Base-by-base conservation (phyloP, 768 basidiomycete genomes). In the Lentinus brumalis region DNA sequence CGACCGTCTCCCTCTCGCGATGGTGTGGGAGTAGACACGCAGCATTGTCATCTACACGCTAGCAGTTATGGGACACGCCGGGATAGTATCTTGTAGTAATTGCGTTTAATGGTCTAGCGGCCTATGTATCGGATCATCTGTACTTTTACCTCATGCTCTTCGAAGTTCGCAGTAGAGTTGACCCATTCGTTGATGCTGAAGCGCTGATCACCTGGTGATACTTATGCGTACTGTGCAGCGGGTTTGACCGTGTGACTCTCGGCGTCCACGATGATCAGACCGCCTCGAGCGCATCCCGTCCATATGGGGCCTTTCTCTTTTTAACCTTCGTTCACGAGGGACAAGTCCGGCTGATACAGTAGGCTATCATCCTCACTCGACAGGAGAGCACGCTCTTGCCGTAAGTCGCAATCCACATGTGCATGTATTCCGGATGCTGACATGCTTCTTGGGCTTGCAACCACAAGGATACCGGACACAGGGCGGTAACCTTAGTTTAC, bases 101-200 rank as follows among this genome's bases (percentile, higher is more conserved):
- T 38, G 32, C 50, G 54, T 63, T 53, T 63, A 63, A 63, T 63
- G 47, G 44, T 58, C 42, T 40, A 56, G 45, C 51, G 57, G 52
- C 42, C 53, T 56, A 57, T 64, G 59, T 64, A 61, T 60, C 56
- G 59, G 63, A 64, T 60, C 52, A 64, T 61, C 32, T 64, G 63
- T 64, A 64, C 50, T 63, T 45, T 56, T 63, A 63, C 58, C 46
- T 46, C 61, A 63, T 35, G 21, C 52, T 29, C 42, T n/a, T 50
- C 31, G 21, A 26, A 26, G 21, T 26, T 26, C 21, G 31, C 41
- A 53, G 53, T 44, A 55, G 61, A 62, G 38, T 42, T 57, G 39
- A 29, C 47, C 53, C 35, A 50, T 46, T 52, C 14, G 40, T 35
- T 56, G 60, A 56, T 63, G 53, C 14, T n/a, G n/a, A n/a, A n/a